Conservation (phyloP, 306 rosid species). For the Dalbergia oliveri region DNA sequence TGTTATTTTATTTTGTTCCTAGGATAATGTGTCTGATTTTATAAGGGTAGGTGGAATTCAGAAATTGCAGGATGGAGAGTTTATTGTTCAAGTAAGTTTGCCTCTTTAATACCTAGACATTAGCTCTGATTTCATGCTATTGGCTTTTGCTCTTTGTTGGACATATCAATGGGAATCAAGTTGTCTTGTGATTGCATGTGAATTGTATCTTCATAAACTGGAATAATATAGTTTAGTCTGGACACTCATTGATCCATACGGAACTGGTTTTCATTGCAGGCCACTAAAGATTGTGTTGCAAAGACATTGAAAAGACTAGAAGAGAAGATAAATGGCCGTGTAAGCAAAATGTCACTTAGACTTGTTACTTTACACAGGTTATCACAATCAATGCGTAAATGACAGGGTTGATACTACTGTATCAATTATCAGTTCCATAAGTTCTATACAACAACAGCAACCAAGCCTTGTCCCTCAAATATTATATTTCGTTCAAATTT, state of each 20-base stretch:
- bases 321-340: slow-evolving; percentile 89
- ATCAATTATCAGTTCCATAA: slow-evolving; percentile 9
- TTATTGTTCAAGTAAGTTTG: slow-evolving; percentile 86
- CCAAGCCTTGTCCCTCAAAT: not conserved
- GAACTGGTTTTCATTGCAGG: slow-evolving; percentile 55
- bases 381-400: slow-evolving; percentile 13
- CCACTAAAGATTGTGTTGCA: slow-evolving; percentile 90
- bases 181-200: not conserved
- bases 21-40: slow-evolving; percentile 98
- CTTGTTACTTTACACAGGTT: not conserved
- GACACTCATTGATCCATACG: slow-evolving; percentile 17
- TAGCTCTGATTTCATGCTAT: slow-evolving; percentile 27
- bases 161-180: slow-evolving; percentile 9
- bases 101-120: slow-evolving; percentile 16
- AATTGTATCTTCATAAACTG: slow-evolving; percentile 24
- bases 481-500: slow-evolving; percentile 33
- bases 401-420: slow-evolving; percentile 16
- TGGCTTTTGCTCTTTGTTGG: slow-evolving; percentile 8
- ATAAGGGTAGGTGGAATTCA: slow-evolving; percentile 98
- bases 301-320: slow-evolving; percentile 89
- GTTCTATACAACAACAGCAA: not conserved
- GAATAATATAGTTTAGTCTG: not conserved
- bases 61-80: slow-evolving; percentile 95
- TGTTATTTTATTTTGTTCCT: slow-evolving; percentile 52
- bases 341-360: slow-evolving; percentile 47